Evolutionary conservation across 805 yeast genomes (phyloP), one percentile per base, ranked within the genome.

Genomic region (Ogataea pilisensis): DNA sequence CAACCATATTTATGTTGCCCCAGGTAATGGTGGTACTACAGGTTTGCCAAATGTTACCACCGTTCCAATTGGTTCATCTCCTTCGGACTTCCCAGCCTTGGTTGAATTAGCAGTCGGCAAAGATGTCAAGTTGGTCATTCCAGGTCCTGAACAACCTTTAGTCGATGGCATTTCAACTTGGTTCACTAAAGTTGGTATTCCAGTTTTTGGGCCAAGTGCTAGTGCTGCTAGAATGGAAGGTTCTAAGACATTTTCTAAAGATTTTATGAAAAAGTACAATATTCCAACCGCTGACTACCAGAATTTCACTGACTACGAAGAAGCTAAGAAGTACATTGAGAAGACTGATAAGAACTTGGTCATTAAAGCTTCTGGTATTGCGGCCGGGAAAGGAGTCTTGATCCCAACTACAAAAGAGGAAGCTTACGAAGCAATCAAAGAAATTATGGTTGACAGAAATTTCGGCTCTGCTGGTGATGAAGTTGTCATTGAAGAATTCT

Each of bases 121-220:
- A 41, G 54, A 75, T 5, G 74, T 93, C 39, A 75, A 71, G 38
- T 70, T 93, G 42, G 98, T 88, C 5, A 72, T 93, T 33, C 98
- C 99, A 28, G 99, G 99, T 26, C 99, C 99, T n/a, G 99, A 93
- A 66, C 96, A 89, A 67, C 98, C 99, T 28, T 72, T 95, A 47
- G 97, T 95, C 25, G 97, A 93, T 57, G 99, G 99, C 38, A 80
- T 93, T 46, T 63, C 90, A 21, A 63, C 81, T 14, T 69, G 69
- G 39, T 89, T 93, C 72, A 68, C 76, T 47, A 78, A 77, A 43
- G 84, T 83, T 38, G 99, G 99, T 49, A 82, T 93, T 50, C 95
- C 96, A 21, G 96, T 90, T 14, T 93, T 93, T 69, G 99, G 99
- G 13, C 99, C 99, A n/a, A 76, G 85, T 29, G 82, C 75, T 18